Conservation (phyloP, 805 yeast genomes). For the Barnettozyma sucrosica region DNA sequence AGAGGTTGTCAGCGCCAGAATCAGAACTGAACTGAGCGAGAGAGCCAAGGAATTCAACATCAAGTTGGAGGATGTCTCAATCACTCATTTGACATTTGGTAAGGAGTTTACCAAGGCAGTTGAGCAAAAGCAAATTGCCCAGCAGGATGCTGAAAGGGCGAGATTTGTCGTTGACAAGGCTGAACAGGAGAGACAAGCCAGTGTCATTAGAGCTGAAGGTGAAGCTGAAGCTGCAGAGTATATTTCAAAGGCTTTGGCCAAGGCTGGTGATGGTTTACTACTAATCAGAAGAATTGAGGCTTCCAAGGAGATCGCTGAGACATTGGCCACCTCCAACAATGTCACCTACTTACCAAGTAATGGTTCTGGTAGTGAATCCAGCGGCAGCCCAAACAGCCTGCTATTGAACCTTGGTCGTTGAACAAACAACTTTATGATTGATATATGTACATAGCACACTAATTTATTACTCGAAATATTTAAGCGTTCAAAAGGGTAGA, state of each 20-base stretch:
- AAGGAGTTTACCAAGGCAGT: slow-evolving; percentile 96
- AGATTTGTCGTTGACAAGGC: slow-evolving; percentile 90
- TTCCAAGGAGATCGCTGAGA: slow-evolving; percentile 88
- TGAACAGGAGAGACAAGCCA: slow-evolving; percentile 94
- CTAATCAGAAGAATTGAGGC: slow-evolving; percentile 95
- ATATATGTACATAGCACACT: slow-evolving; percentile 1
- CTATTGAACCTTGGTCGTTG: slow-evolving; percentile 67
- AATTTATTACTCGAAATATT: slow-evolving; percentile 1
- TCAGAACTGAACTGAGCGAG: slow-evolving; percentile 75
- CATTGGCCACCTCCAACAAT: slow-evolving; percentile 77
- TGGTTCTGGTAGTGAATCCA: slow-evolving; percentile 34
- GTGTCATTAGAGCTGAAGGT: slow-evolving; percentile 96
- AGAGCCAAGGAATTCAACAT: slow-evolving; percentile 89
- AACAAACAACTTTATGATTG: slow-evolving; percentile 2
- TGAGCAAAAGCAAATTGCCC: slow-evolving; percentile 98
- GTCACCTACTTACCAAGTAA: slow-evolving; percentile 80
- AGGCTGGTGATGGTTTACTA: slow-evolving; percentile 93
- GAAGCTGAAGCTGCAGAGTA: slow-evolving; percentile 98
- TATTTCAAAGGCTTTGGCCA: slow-evolving; percentile 85
- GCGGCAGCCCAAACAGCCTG: slow-evolving; percentile 41
- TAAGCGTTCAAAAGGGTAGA: background rate
- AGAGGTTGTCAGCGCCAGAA: slow-evolving; percentile 86
- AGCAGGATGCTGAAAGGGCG: slow-evolving; percentile 98
- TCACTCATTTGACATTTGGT: slow-evolving; percentile 97
- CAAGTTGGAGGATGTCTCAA: slow-evolving; percentile 91